These are phyloP conservation scores for Elongisporangium senticosum DNA, from an alignment of 352 stramenopile species.

Conservation along the genomic window DNA sequence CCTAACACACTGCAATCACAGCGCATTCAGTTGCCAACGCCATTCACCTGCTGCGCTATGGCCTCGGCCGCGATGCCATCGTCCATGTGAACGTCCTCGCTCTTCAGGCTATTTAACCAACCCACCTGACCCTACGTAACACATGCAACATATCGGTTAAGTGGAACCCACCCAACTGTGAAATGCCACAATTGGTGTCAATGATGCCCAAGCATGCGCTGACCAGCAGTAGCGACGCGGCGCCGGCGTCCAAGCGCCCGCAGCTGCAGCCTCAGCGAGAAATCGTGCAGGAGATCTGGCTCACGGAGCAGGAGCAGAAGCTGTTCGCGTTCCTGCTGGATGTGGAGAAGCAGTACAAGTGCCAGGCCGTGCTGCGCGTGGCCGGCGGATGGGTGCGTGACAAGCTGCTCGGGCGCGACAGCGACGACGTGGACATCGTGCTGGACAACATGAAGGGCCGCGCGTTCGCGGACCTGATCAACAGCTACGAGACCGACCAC, in stretches of 20 bases:
- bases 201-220: constrained; percentile 22
- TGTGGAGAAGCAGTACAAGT: constrained; percentile 45
- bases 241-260: background rate
- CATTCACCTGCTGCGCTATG: constrained; percentile 15
- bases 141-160: too few species aligned
- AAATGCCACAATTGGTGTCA: background rate
- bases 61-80: constrained; percentile 22
- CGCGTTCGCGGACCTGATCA: constrained; percentile 89
- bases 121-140: too few species aligned
- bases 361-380: constrained; percentile 87
- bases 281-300: constrained; percentile 7
- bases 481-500: constrained; percentile 51
- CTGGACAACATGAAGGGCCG: constrained; percentile 94
- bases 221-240: background rate
- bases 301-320: constrained; percentile 44
- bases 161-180: background rate
- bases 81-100: background rate
- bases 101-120: background rate
- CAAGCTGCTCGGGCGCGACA: constrained; percentile 89
- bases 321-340: constrained; percentile 63
- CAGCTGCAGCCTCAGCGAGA: background rate
- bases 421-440: constrained; percentile 97
- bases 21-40: background rate
- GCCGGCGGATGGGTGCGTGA: constrained; percentile 99
- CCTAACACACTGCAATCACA: background rate